A percentile compares a stretch with the other conserved stretches of the same genome.
Evolutionary conservation across 495 filamentous ascomycete genomes (phyloP).

Genomic region (Beverwykella pulmonaria): DNA sequence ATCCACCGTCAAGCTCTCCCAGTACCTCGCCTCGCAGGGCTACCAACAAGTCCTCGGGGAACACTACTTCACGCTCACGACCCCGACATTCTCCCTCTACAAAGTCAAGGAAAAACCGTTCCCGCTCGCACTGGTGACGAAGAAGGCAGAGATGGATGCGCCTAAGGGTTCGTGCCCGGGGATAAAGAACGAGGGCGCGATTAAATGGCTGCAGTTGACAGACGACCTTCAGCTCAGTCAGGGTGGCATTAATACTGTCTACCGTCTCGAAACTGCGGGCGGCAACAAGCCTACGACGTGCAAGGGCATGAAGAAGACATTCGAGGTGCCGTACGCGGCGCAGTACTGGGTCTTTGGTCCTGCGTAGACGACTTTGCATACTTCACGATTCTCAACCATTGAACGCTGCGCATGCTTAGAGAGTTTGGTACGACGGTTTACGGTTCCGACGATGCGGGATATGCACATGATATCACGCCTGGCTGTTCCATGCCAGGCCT

Average conservation of each 20-base stretch:
- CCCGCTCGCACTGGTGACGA: conserved; percentile 28
- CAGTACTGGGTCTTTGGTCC: conserved; percentile 39
- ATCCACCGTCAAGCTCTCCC: conserved; percentile 1
- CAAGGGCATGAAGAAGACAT: conserved; percentile 10
- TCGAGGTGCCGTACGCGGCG: conserved; percentile 36
- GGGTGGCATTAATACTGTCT: conserved; percentile 38
- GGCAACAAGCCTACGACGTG: conserved; percentile 34
- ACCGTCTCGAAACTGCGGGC: conserved; percentile 39
- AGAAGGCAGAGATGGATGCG: conserved; percentile 29
- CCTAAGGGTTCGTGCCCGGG: conserved; percentile 30
- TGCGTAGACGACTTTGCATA: neutral
- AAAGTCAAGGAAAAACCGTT: conserved; percentile 20
- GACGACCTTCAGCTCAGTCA: conserved; percentile 30
- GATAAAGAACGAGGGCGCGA: conserved; percentile 22
- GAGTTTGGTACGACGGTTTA: neutral
- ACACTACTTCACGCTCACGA: conserved; percentile 36
- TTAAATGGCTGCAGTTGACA: conserved; percentile 32
- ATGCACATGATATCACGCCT: neutral
- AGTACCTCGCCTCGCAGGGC: conserved; percentile 17
- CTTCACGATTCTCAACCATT: neutral
- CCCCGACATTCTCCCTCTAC: conserved; percentile 32
- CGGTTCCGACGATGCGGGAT: neutral
- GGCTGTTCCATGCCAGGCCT: neutral
- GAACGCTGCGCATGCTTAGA: neutral
- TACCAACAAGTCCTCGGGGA: conserved; percentile 34